These are phyloP conservation scores for Laguncularia racemosa DNA, from an alignment of 345 rosid genomes.

Conservation along the genomic window DNA sequence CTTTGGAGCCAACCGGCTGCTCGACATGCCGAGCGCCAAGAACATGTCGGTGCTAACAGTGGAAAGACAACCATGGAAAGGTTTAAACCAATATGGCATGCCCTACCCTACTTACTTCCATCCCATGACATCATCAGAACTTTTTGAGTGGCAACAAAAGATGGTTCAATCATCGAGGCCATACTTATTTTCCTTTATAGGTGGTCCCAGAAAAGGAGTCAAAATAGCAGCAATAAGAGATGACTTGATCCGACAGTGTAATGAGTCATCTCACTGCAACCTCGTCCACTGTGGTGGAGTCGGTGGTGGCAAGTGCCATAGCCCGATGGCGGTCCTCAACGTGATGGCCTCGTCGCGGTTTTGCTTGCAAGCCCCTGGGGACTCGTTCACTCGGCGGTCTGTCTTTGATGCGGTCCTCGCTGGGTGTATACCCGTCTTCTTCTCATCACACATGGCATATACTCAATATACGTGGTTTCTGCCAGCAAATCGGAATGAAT, in stretches of 20 bases:
- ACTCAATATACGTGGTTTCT: constrained; percentile 50
- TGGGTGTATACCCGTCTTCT: constrained; percentile 58
- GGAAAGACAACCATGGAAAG: constrained; percentile 45
- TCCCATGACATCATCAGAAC: constrained; percentile 28
- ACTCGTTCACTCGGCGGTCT: constrained; percentile 49
- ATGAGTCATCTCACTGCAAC: constrained; percentile 27
- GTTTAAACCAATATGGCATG: constrained; percentile 35
- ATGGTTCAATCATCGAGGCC: constrained; percentile 23
- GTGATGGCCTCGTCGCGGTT: constrained; percentile 35
- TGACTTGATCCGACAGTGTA: constrained; percentile 46
- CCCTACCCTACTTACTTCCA: constrained; percentile 63
- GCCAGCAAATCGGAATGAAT: constrained; percentile 18
- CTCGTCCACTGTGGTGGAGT: constrained; percentile 24
- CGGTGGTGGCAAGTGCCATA: constrained; percentile 22
- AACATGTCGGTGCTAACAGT: constrained; percentile 57
- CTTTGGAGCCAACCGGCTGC: constrained; percentile 45
- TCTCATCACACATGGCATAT: constrained; percentile 55
- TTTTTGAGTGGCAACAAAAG: constrained; percentile 34
- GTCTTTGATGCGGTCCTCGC: constrained; percentile 42
- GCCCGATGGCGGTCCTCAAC: constrained; percentile 20
- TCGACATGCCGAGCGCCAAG: constrained; percentile 28
- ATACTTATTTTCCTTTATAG: constrained; percentile 44
- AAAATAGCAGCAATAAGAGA: constrained; percentile 41
- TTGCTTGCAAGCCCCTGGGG: constrained; percentile 57
- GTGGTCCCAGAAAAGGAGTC: constrained; percentile 36